phyloP scores from a whole-genome alignment of 2,329 filamentous ascomycete genomes.

The Penicillium sp. region DNA sequence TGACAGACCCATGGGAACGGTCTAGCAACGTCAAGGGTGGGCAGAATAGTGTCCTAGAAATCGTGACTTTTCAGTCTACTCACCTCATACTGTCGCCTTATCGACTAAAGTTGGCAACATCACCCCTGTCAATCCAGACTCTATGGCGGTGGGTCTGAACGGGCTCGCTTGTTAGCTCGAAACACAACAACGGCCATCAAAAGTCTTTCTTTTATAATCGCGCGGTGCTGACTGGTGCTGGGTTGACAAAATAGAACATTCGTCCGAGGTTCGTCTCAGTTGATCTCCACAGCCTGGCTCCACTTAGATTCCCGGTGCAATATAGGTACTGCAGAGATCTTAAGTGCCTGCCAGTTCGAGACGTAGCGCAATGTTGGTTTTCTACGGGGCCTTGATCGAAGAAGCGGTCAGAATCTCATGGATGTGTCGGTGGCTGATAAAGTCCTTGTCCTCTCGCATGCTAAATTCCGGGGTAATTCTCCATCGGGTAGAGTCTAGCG shows the following conservation, averaged over 20 bases:
- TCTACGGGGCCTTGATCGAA: conserved; percentile 3
- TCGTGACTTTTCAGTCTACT: not conserved
- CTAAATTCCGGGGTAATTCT: conserved; percentile 3
- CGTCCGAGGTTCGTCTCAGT: conserved; percentile 11
- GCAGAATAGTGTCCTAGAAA: no score
- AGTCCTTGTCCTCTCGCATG: not conserved
- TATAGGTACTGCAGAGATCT: conserved; percentile 9
- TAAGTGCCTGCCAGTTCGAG: conserved; percentile 11
- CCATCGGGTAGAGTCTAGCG: not conserved
- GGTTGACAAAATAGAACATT: not conserved
- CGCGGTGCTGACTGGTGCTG: conserved; percentile 3
- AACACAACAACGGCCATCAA: conserved; percentile 2
- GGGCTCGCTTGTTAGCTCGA: not conserved
- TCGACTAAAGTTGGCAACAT: not conserved
- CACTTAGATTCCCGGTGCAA: conserved; percentile 7
- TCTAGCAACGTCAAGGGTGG: not conserved
- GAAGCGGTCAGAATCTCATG: conserved; percentile 12
- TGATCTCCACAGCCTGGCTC: conserved; percentile 11
- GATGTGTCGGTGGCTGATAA: conserved; percentile 4
- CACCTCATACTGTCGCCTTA: not conserved
- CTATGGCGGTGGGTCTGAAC: not conserved
- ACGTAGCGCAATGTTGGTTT: conserved; percentile 5
- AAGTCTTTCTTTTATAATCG: conserved; percentile 6
- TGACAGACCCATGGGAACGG: not conserved
- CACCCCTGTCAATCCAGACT: not conserved